These are phyloP conservation scores for Colletotrichum endophyticum DNA, from an alignment of 2,329 filamentous ascomycete species.

Conservation along the genomic window DNA sequence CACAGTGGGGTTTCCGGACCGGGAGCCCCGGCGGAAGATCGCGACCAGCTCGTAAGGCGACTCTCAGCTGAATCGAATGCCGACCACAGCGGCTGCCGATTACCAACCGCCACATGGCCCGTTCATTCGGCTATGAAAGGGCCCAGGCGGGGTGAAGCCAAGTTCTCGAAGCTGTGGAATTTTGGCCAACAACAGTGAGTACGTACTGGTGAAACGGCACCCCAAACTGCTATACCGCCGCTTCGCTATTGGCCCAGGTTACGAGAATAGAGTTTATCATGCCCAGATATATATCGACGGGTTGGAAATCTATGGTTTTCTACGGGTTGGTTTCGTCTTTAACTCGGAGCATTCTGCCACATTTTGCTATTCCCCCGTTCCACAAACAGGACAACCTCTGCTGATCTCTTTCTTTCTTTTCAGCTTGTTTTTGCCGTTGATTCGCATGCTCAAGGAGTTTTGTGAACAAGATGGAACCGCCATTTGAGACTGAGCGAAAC, in stretches of 20 bases:
- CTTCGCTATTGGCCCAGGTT: neutral
- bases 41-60: neutral
- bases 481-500: neutral
- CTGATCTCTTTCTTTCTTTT: neutral
- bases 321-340: neutral
- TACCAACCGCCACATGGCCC: neutral
- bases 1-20: neutral
- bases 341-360: neutral
- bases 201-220: neutral
- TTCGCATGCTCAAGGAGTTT: neutral
- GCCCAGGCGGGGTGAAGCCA: neutral
- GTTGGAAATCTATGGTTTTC: neutral
- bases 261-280: neutral
- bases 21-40: neutral
- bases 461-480: neutral
- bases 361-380: neutral
- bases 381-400: neutral
- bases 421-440: neutral
- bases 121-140: neutral
- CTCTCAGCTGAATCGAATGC: neutral
- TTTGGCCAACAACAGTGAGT: neutral
- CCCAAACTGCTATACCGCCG: neutral
- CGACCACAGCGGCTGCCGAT: neutral
- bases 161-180: neutral
- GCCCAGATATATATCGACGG: neutral